Conservation (phyloP, 306 rosid genomes). For the Erythrophleum fordii region DNA sequence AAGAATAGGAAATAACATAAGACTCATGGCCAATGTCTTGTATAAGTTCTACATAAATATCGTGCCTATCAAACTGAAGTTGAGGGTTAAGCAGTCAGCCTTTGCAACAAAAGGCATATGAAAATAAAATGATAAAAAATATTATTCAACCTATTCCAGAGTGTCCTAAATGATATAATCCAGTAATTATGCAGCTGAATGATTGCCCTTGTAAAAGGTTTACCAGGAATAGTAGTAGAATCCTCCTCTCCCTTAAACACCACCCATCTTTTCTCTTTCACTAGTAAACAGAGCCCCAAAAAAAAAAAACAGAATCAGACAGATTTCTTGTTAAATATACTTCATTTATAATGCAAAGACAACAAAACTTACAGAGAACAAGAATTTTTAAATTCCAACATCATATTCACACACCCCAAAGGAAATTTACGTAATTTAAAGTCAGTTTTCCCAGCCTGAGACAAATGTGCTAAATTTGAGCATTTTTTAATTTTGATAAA, state of each 20-base stretch:
- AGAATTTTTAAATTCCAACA: constrained; percentile 24
- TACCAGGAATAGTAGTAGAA: constrained; percentile 92
- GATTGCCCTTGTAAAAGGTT: constrained; percentile 30
- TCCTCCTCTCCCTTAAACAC: constrained; percentile 90
- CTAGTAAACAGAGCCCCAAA: constrained; percentile 46
- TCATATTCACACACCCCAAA: constrained; percentile 7
- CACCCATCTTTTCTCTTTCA: constrained; percentile 99
- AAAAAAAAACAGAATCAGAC: constrained; percentile 38
- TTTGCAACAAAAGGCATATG: background rate
- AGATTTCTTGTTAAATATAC: constrained; percentile 10
- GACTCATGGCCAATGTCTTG: constrained; percentile 21
- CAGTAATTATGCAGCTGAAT: constrained; percentile 21
- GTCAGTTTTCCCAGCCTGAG: background rate
- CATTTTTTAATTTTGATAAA: background rate
- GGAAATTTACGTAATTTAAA: constrained; percentile 14
- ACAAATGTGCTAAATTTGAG: background rate
- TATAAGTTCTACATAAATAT: constrained; percentile 22
- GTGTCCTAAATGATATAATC: background rate
- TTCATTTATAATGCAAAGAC: background rate
- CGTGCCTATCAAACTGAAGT: background rate
- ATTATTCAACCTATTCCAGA: background rate
- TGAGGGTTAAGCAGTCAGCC: background rate
- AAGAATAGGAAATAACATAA: constrained; percentile 28
- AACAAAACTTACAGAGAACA: background rate
- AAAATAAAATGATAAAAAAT: constrained; percentile 19